Base-by-base conservation (phyloP, 169 alveolate species). In the Cryptosporidium muris region DNA sequence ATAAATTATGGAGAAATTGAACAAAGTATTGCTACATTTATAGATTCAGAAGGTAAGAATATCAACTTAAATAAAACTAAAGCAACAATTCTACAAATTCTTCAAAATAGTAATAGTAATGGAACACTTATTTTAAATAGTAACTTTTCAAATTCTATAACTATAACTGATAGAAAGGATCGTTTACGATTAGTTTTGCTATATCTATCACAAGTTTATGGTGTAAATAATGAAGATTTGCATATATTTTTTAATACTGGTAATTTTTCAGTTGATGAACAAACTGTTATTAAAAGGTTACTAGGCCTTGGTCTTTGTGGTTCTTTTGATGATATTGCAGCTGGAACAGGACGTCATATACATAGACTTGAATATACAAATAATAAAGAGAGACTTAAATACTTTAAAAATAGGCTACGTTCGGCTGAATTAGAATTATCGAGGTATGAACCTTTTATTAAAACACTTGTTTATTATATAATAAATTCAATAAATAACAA, bases 21-120 rank as follows among this genome's bases (percentile, higher is more conserved):
- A 51, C 96, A 93, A 53, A 82, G 80, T 48, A 63, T 93, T 6
- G 89, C 95, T 36, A 92, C 95, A 36, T 82, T 88, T 66, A 67
- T 91, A 14, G 96, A 93, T 65, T 63, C 53, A n/a, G 74, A 80
- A 48, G 95, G 94, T 14, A 92, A 91, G 53, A 85, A 66, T 53
- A 60, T 88, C 14, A 89, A 63, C 47, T 14, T 89, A 49, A 54
- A 80, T 60, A 58, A 89, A 81, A 64, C 67, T 66, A 80, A 80
- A 64, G n/a, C 51, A 82, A 62, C 43, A 80, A 25, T 68, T 63
- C 14, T 65, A 53, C 14, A 66, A 53, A 40, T 82, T 56, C 14
- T 81, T 63, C 65, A 56, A 62, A 34, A 62, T 8, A 40, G 54
- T 52, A 60, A 66, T 65, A 60, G 52, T 4, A 54, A 81, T 51